Conservation (phyloP, 1,284 basidiomycete species). For the Pascua sp. region DNA sequence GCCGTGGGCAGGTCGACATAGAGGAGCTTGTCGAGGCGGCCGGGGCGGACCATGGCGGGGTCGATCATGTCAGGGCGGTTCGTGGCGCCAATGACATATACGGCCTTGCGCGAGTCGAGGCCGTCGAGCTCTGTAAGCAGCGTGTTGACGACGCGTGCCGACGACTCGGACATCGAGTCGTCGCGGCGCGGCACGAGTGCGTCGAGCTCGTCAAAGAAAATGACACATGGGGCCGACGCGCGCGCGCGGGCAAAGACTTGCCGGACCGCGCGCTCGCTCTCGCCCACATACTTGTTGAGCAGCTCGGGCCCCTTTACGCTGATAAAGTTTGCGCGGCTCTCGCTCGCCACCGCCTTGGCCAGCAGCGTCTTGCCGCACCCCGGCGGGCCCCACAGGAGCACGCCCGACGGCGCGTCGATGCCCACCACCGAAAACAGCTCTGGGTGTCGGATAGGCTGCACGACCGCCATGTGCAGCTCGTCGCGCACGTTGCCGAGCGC, state of each 20-base stretch:
- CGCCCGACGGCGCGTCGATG: conserved; percentile 81
- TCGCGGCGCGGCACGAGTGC: conserved; percentile 92
- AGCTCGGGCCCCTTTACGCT: conserved; percentile 95
- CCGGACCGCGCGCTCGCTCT: conserved; percentile 90
- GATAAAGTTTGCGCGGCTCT: conserved; percentile 91
- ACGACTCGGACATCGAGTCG: conserved; percentile 89
- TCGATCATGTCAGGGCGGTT: conserved; percentile 99
- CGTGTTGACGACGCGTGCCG: conserved; percentile 95
- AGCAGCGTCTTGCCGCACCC: conserved; percentile 95
- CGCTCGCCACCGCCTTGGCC: conserved; percentile 95
- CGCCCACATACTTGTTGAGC: conserved; percentile 94
- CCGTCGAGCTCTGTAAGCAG: conserved; percentile 95
- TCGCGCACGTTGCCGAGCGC: conserved; percentile 79
- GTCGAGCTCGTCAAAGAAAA: conserved; percentile 99
- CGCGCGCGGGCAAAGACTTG: conserved; percentile 98
- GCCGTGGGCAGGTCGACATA: conserved; percentile 87
- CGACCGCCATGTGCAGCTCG: conserved; percentile 94
- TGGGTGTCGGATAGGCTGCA: conserved; percentile 87
- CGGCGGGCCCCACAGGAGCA: conserved; percentile 96
- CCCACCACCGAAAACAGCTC: conserved; percentile 84
- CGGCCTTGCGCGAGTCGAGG: conserved; percentile 79
- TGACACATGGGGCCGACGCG: conserved; percentile 93
- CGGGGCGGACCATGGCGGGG: conserved; percentile 96
- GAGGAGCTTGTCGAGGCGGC: conserved; percentile 89
- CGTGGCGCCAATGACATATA: conserved; percentile 95